Base-by-base conservation (phyloP, 495 filamentous ascomycete genomes). In the Neurospora sp. region DNA sequence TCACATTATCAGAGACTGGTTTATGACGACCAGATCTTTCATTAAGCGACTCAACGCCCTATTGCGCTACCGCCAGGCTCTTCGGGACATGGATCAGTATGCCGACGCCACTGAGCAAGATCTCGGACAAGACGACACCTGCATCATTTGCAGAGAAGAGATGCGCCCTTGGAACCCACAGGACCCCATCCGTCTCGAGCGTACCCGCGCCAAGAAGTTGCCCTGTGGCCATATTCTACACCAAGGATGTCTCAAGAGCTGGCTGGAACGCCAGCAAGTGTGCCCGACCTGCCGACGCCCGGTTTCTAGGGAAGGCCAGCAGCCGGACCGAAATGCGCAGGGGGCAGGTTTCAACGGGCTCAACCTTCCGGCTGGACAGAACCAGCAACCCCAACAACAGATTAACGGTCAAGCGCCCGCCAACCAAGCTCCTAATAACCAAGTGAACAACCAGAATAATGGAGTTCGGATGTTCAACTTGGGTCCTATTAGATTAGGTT, bases 201-300 rank as follows among this genome's bases (percentile, higher is more conserved):
- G 96, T 44, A 89, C 90, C 39, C 89, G 96, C 59, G 92, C 96
- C 12, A 99, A 98, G 83, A 97, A 96, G 82, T 88, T 99, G 10
- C 96, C 96, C 0, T 99, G 96, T 79, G 94, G 95, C 3, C 96
- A 99, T 80, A 94, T 98, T 68, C 83, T 99, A 40, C 96, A 99
- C 81, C 93, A 97, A 75, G 89, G 93, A 22, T 99, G 96, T 78
- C 88, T 99, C 61, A 91, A 93, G 78, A 96, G 95, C 80, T 99
- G 96, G 96, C 84, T 99, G n/a, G 96, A 98, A 83, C 90, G 96
- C 71, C 96, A 99, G 80, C 96, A 98, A 80, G 94, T 96, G 31
- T 99, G 96, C 81, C 96, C 96, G 12, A 98, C 95, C 4, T 99
- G 96, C 79, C 89, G 96, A 72, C 87, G 93, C 40, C 88, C 96